Evolutionary conservation across 2,329 filamentous ascomycete genomes (phyloP), one percentile per base, ranked within the genome.

Genomic region (Xylaria sp.): DNA sequence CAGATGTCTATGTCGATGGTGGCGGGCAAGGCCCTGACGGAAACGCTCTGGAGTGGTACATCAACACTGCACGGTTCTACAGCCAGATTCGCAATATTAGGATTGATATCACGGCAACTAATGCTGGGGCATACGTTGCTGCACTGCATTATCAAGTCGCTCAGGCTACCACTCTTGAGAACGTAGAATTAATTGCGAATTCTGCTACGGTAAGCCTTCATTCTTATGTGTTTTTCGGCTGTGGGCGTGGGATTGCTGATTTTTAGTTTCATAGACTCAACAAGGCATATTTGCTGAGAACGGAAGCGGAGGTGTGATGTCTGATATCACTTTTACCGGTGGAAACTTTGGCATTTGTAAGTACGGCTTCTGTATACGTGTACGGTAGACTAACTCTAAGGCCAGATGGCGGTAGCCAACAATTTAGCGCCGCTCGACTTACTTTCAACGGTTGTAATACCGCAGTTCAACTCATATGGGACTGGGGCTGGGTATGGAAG

Each of bases 401-500:
- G 71, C 72, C 91, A 52, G 67, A 87, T 83, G 21, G 60, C 17
- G 57, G 60, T 6, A 65, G 50, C 21, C 57, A 57, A 15, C 53
- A 65, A 17, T 61, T 61, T 1, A 57, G 47, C 33, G 54, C 54
- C 2, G 25, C 51, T 90, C 92, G 76, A 85, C 84, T 69, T 80
- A 83, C 63, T 85, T 86, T 67, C 79, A 87, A 69, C 89, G 57
- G 57, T 9, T 57, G 53, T 2, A 60, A 57, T 45, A 51, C 46
- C 87, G 11, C 90, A 87, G 49, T 87, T 92, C 61, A 84, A 83
- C 73, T 91, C 79, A 84, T 89, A 65, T 92, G 90, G 90, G 86
- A 90, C 74, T 92, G 90, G 90, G 84, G 87, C 1, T 92, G 89
- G 87, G 89, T 87, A 4, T 90, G 91, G 79, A 89, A 90, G 76